Evolutionary conservation across 306 rosid genomes (phyloP), one percentile per base, ranked within the genome.

Genomic region (Cicer cuneatum): DNA sequence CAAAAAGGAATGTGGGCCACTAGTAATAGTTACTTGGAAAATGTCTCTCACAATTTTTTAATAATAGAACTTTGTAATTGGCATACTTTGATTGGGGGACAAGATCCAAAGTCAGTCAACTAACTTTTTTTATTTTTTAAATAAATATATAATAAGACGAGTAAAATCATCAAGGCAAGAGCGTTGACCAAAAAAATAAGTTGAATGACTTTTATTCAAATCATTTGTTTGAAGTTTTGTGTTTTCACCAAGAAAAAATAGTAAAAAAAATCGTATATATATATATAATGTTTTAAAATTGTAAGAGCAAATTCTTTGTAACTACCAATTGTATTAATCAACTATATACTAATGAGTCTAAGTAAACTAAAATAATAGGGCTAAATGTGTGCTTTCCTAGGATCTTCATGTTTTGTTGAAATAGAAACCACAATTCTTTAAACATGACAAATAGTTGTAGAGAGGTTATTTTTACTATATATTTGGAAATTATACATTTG

Each of bases 81-180:
- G 14, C 12, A 6, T 5, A 40, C 58, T 71, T 70, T 29, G 1
- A 9, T 54, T 52, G 11, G 58, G 64, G 38, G 66, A 33, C 29
- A 12, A 15, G 24, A 40, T 60, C 47, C 49, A 24, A 62, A 52
- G 77, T 71, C 77, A 60, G 77, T 78, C 82, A 78, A 78, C 77
- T 37, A 60, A 1, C n/a, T 43, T 68, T 14, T 75, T 66, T 37
- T 48, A 40, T 52, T 40, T 14, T 21, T 21, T 14, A 21, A 13
- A 6, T 7, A 21, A 21, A 21, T 21, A 21, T 21, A 21, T 21
- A n/a, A 13, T 41, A 65, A 9, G 58, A 38, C 39, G 38, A 6
- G 63, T 18, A 15, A 52, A 56, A 69, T 13, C 48, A 12, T 21
- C 29, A 21, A 19, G 1, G 21, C 21, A 19, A 19, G 21, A 19